Evolutionary conservation across 2,329 filamentous ascomycete genomes (phyloP), one percentile per base, ranked within the genome.

Genomic region (Botrytis medusae): DNA sequence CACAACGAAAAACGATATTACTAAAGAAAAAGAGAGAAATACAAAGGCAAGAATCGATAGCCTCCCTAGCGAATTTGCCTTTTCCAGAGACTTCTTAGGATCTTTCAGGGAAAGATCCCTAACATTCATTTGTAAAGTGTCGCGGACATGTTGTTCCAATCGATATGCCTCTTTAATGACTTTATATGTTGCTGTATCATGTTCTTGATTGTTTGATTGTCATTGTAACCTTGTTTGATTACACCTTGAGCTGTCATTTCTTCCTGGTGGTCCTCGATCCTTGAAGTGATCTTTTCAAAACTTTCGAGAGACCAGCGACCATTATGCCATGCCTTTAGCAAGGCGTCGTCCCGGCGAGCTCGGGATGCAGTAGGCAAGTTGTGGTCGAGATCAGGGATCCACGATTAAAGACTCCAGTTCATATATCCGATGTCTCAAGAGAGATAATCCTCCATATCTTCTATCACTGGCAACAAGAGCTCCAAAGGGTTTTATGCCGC

Each of bases 231-330:
- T 22, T 46, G 25, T 14, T 20, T 12, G 37, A 65, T 12, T 1
- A 71, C 40, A n/a, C 29, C 25, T 7, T 78, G 14, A 73, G 72
- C 0, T 77, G 77, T 57, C 75, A 76, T 73, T 40, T 75, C 51
- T 42, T 73, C 7, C 77, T 76, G 76, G 64, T 77, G 64, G 63
- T 65, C 8, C 48, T 71, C 42, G 75, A 74, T 48, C 7, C 75
- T 44, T 75, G 37, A 25, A 29, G 34, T 42, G 22, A 63, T 63
- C 8, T n/a, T 25, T 34, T 63, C 34, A 42, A 63, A 63, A 42
- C 34, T 63, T 34, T 63, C 34, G 4, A 62, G 6, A 34, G 32
- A 37, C 5, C 60, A 20, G 25, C 60, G 34, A 42, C 29, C 60
- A 34, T 37, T 8, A n/a, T 25, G 60, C 60, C 60, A 62, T 14